Evolutionary conservation across 1,139 yeast genomes (phyloP), one percentile per base, ranked within the genome.

Genomic region (Torulaspora pretoriensis): DNA sequence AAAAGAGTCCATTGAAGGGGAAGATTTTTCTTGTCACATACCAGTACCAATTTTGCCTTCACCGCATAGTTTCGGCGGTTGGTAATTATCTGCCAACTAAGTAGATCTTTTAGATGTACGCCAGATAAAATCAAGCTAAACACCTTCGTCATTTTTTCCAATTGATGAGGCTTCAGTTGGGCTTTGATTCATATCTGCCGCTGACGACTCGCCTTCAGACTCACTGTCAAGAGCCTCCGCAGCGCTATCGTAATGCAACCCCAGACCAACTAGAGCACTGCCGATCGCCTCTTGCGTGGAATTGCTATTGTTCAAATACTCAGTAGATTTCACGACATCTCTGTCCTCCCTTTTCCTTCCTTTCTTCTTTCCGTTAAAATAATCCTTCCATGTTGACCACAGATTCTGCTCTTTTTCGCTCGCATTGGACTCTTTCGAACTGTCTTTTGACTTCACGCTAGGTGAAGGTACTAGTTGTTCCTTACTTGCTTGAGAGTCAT

Each of bases 31-130:
- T 7, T 64, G 68, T 30, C 60, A 63, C 39, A 46, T 70, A 3
- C 71, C 72, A 4, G 16, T 69, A 1, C 51, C 54, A 13, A 54
- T 68, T 1, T 43, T 68, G 45, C 63, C 70, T 45, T 48, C 64
- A 47, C 55, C 64, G 45, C 45, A 64, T 43, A 59, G 61, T 54
- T 54, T 60, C 56, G 67, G 64, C 50, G 65, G 70, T 46, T 52
- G 72, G 72, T 50, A 56, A 42, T 22, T 10, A n/a, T n/a, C 7
- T 19, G 22, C 22, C 22, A 19, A 19, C 22, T 19, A 19, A 19
- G 22, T 19, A 19, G 5, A 19, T 19, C 22, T 5, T 19, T 5
- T 19, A 4, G 5, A 19, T 7, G 22, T 5, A 19, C 22, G 7
- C 2, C 22, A 19, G 5, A 2, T 19, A 6, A 5, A 19, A 19